Conservation (phyloP, 352 stramenopile species). For the Globisporangium parvum region DNA sequence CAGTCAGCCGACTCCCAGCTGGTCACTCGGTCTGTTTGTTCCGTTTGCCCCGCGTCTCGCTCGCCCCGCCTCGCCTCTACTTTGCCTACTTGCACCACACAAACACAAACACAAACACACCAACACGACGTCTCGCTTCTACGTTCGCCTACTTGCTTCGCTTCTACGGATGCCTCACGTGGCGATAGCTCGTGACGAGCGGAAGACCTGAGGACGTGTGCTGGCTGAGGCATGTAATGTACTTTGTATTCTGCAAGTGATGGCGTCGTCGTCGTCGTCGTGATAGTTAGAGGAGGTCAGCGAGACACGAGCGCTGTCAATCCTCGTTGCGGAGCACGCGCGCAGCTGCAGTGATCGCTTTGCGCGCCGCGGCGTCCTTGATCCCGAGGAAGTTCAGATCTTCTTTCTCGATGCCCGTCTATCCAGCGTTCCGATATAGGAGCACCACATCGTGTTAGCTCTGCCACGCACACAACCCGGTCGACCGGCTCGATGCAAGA, state of each 20-base stretch:
- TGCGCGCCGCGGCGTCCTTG: slow-evolving; percentile 53
- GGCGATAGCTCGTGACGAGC: no score
- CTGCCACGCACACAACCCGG: no score
- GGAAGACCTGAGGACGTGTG: not conserved
- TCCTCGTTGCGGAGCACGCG: slow-evolving; percentile 45
- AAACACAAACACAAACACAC: not conserved
- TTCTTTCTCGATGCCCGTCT: slow-evolving; percentile 84
- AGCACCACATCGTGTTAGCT: no score
- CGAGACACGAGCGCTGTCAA: slow-evolving; percentile 1
- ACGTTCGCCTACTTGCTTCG: no score
- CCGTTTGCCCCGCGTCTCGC: not conserved
- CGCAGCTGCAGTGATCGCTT: slow-evolving; percentile 53
- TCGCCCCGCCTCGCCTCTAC: no score
- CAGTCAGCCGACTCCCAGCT: not conserved
- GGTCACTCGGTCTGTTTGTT: not conserved
- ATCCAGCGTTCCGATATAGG: not conserved
- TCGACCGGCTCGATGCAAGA: not conserved
- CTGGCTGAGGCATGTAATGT: not conserved
- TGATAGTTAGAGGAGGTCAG: not conserved
- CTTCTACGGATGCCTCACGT: no score
- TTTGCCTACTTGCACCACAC: not conserved
- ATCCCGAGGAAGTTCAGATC: slow-evolving; percentile 85
- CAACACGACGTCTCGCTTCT: no score
- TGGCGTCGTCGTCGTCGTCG: not conserved
- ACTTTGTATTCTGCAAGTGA: slow-evolving; percentile 5